Conservation (phyloP, 768 basidiomycete species). For the Tylopilus sp. region DNA sequence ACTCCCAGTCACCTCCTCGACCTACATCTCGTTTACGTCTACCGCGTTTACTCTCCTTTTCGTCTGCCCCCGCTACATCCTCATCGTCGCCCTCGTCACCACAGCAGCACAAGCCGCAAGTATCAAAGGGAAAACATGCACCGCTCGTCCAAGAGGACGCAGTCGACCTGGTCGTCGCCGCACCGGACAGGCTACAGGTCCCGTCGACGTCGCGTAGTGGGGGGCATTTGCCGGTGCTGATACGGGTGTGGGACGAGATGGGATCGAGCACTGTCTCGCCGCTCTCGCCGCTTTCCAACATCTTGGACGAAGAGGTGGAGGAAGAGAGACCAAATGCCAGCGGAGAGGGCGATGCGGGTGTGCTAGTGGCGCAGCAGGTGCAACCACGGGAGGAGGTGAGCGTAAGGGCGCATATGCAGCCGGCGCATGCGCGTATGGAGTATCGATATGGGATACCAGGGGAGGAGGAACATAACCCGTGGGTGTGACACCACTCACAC, state of each 20-base stretch:
- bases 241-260: conserved; percentile 27
- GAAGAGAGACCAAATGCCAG: background rate
- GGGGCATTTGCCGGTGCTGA: conserved; percentile 17
- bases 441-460: conserved; percentile 10
- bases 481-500: conserved; percentile 10
- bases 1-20: conserved; percentile 1
- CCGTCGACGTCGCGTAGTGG: conserved; percentile 14
- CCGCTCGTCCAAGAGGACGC: conserved; percentile 55
- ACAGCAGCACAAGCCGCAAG: background rate
- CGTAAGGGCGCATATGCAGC: conserved; percentile 19
- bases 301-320: background rate
- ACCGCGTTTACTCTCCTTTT: conserved; percentile 8
- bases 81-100: background rate
- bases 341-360: background rate
- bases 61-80: background rate
- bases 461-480: conserved; percentile 26
- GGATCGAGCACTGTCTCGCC: background rate
- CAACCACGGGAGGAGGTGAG: conserved; percentile 1
- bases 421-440: conserved; percentile 9
- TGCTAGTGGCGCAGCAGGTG: background rate
- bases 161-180: conserved; percentile 75
- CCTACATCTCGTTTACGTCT: conserved; percentile 8
- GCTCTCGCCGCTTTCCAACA: background rate
- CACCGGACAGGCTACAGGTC: conserved; percentile 13
- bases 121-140: conserved; percentile 9